phyloP scores from a whole-genome alignment of 2,329 filamentous ascomycete species.

The Corynespora cassiicola region DNA sequence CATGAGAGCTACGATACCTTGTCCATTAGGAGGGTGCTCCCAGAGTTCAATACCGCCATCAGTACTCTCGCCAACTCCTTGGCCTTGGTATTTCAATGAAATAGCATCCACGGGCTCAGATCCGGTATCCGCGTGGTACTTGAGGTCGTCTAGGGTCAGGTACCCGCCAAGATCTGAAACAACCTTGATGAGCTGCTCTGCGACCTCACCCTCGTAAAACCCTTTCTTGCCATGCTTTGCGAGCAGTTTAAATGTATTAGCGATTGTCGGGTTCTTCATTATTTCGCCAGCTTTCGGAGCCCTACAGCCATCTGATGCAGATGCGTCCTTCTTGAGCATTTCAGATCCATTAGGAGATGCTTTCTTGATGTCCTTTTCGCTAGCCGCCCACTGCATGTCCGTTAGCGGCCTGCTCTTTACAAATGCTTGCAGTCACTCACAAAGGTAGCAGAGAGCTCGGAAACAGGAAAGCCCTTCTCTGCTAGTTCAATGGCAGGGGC shows the following conservation, averaged over 20 bases:
- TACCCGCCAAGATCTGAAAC: conserved; percentile 78
- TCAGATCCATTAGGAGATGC: conserved; percentile 88
- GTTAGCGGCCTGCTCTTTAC: conserved; percentile 10
- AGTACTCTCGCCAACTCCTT: conserved; percentile 60
- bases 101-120: conserved; percentile 86
- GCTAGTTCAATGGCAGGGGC: conserved; percentile 83
- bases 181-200: conserved; percentile 80
- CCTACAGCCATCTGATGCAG: conserved; percentile 71
- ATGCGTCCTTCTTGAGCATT: conserved; percentile 80
- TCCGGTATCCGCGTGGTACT: conserved; percentile 74
- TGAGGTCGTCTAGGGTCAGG: conserved; percentile 79
- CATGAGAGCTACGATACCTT: conserved; percentile 94
- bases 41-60: conserved; percentile 77
- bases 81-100: conserved; percentile 77
- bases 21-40: conserved; percentile 97
- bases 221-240: conserved; percentile 84
- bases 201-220: conserved; percentile 87
- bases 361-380: conserved; percentile 67
- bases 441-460: conserved; percentile 73
- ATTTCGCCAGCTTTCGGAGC: conserved; percentile 83
- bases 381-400: conserved; percentile 69
- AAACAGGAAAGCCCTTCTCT: conserved; percentile 89
- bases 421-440: conserved; percentile 57
- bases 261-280: conserved; percentile 83
- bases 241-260: conserved; percentile 79